Base-by-base conservation (phyloP, 306 rosid species). In the Cucumis hystrix region DNA sequence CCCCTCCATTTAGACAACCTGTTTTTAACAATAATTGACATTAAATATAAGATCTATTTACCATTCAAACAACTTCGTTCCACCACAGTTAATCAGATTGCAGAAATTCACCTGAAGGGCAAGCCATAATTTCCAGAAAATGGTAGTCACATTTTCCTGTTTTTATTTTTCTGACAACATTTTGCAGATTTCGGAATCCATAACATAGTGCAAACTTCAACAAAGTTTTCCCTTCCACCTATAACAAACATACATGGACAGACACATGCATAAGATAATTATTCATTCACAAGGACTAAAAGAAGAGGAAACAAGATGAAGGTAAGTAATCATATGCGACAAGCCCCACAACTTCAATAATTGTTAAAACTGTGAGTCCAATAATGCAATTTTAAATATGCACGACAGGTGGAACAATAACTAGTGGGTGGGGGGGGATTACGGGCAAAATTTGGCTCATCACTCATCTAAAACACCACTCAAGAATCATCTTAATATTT, bases 1-100 rank as follows among this genome's bases (percentile, higher is more conserved):
- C 99, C 49, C 97, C 99, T 70, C 99, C 99, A 62, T 95, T 92
- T 85, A 95, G 91, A 91, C 99, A 95, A 85, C 97, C 97, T 95
- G 83, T 80, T 64, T 52, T 16, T 51, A 61, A 77, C 17, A 60
- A 33, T 9, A 72, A 52, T 17, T 17, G 45, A 35, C 23, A 64
- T 64, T 64, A 23, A 65, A 68, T 63, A n/a, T 59, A 75, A 75
- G 45, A 49, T 49, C 57, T 78, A 39, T 68, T 10, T 43, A 69
- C 37, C 55, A 69, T 43, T 47, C 59, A 70, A 21, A 70, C 14
- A 72, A 28, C 43, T 25, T 28, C 4, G 11, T 17, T 49, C 11
- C 4, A 51, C 10, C 47, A 72, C 45, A 15, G 11, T 71, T 71
- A 1, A 16, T 52, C 28, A 72, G 45, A 72, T 15, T 64, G 61